A percentile compares a stretch with the other conserved stretches of the same genome.
phyloP scores from a whole-genome alignment of 768 basidiomycete genomes.

The Calocybe cyanea region DNA sequence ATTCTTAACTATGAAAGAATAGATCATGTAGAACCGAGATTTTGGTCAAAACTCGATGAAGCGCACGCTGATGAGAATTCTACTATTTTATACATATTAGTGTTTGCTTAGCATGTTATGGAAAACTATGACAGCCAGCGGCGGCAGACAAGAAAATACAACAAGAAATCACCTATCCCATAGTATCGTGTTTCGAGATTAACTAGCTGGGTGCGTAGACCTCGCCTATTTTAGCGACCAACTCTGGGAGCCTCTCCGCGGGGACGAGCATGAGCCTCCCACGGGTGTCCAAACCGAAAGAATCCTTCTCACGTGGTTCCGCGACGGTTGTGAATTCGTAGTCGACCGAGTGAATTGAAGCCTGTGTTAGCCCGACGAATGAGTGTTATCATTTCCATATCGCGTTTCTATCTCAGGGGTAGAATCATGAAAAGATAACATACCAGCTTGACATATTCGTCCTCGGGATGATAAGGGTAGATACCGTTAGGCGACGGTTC shows the following conservation, averaged over 20 bases:
- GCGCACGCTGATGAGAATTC: too few relatives aligned
- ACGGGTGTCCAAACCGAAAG: slow-evolving; percentile 68
- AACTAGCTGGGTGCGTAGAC: slow-evolving; percentile 25
- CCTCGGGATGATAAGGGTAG: slow-evolving; percentile 82
- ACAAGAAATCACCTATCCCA: too few relatives aligned
- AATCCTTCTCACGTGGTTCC: slow-evolving; percentile 54
- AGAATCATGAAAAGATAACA: neutral
- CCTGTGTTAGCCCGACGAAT: neutral
- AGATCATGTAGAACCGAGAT: too few relatives aligned
- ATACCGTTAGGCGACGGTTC: slow-evolving; percentile 43
- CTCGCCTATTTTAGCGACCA: slow-evolving; percentile 37
- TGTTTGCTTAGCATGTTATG: too few relatives aligned
- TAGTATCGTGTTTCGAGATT: slow-evolving; percentile 1
- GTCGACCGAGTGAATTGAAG: slow-evolving; percentile 31
- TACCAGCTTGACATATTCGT: slow-evolving; percentile 68
- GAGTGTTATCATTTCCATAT: too few relatives aligned
- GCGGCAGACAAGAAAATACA: too few relatives aligned
- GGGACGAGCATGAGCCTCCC: slow-evolving; percentile 66
- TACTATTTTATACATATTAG: too few relatives aligned
- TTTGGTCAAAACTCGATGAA: too few relatives aligned
- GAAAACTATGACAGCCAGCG: too few relatives aligned
- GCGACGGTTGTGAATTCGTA: slow-evolving; percentile 45
- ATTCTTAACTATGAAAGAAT: too few relatives aligned
- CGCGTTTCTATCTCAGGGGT: neutral
- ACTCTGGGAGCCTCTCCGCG: slow-evolving; percentile 31